These are phyloP conservation scores for Debaryomyces sp. DNA, from an alignment of 1,139 yeast genomes.

Conservation along the genomic window DNA sequence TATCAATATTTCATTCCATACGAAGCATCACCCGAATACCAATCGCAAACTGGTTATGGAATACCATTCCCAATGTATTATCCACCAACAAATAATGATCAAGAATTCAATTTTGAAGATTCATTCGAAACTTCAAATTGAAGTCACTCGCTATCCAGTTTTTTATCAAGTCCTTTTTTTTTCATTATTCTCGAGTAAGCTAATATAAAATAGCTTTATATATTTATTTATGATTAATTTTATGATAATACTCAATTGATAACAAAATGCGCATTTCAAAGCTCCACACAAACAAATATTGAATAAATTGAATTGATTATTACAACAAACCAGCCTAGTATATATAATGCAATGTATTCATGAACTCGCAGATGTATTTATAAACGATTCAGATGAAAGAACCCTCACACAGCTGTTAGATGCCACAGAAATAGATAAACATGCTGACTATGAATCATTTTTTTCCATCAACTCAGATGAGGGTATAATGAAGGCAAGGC, in stretches of 20 bases:
- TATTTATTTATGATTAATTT: slow-evolving; percentile 1
- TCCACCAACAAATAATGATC: slow-evolving; percentile 10
- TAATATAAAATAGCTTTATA: background rate
- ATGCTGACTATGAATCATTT: background rate
- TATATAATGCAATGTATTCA: slow-evolving; percentile 3
- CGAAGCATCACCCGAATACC: slow-evolving; percentile 10
- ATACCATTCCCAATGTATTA: slow-evolving; percentile 16
- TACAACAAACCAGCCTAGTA: background rate
- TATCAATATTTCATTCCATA: slow-evolving; percentile 19
- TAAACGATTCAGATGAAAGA: slow-evolving; percentile 1
- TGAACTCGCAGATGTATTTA: background rate
- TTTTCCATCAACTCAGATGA: background rate
- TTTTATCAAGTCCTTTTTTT: background rate
- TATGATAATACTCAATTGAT: background rate
- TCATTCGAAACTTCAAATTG: slow-evolving; percentile 7
- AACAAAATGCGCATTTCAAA: slow-evolving; percentile 3
- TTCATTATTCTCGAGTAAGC: background rate
- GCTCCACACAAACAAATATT: background rate
- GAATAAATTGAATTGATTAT: background rate
- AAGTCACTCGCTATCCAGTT: background rate
- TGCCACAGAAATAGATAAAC: slow-evolving; percentile 2
- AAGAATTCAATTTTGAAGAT: slow-evolving; percentile 9
- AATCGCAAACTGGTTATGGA: slow-evolving; percentile 9
- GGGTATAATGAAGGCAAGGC: slow-evolving; percentile 23
- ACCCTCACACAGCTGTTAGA: slow-evolving; percentile 4